A percentile compares a stretch with the other conserved stretches of the same genome.
Evolutionary conservation across 495 filamentous ascomycete genomes (phyloP).

Genomic region (Penicillium pancosmium): DNA sequence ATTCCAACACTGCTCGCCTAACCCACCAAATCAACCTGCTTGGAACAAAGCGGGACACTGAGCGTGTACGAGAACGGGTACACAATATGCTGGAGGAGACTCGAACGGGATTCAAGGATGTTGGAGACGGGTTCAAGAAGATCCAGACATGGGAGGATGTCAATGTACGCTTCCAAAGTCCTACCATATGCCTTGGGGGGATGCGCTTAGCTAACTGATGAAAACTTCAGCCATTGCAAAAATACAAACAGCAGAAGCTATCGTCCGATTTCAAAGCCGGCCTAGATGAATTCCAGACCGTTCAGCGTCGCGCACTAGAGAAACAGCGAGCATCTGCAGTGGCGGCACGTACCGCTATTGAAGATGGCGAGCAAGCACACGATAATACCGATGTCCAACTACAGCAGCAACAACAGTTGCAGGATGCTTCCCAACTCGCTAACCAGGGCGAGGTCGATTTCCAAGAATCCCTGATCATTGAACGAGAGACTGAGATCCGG

Average conservation of each 20-base stretch:
- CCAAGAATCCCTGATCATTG: slow-evolving; percentile 91
- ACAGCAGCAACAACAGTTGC: slow-evolving; percentile 72
- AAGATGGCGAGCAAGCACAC: slow-evolving; percentile 49
- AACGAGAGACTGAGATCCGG: slow-evolving; percentile 94
- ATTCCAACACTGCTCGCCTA: slow-evolving; percentile 80
- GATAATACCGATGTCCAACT: slow-evolving; percentile 46
- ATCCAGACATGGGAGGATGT: slow-evolving; percentile 89
- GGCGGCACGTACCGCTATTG: slow-evolving; percentile 74
- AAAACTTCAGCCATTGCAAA: slow-evolving; percentile 73
- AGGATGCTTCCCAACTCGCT: slow-evolving; percentile 79
- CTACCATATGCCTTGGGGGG: background rate
- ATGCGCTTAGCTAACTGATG: slow-evolving; percentile 13
- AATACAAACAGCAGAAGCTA: slow-evolving; percentile 93
- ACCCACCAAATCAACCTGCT: slow-evolving; percentile 79
- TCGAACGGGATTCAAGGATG: slow-evolving; percentile 82
- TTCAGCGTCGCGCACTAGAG: slow-evolving; percentile 86
- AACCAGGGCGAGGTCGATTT: slow-evolving; percentile 97
- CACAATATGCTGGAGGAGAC: slow-evolving; percentile 85
- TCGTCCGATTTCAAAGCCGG: slow-evolving; percentile 87
- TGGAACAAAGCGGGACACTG: slow-evolving; percentile 88
- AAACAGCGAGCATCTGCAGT: slow-evolving; percentile 86
- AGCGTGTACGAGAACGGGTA: slow-evolving; percentile 86
- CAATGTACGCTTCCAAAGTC: slow-evolving; percentile 61
- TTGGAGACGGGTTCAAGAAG: slow-evolving; percentile 91
- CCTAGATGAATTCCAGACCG: slow-evolving; percentile 84